Evolutionary conservation across 2,329 filamentous ascomycete genomes (phyloP).

Genomic region (Penicillium sp.): DNA sequence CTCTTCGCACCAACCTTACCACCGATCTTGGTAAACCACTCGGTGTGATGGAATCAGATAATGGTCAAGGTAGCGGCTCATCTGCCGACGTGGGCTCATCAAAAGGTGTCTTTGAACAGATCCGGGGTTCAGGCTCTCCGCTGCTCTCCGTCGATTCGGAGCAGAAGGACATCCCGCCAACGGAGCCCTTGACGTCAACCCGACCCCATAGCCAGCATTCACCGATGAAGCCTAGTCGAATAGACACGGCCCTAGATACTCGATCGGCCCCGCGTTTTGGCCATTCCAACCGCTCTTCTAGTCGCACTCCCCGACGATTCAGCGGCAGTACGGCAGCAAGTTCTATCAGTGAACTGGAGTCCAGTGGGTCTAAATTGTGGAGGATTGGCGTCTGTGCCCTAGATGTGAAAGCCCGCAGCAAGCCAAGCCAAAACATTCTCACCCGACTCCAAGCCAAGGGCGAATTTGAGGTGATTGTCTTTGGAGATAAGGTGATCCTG

Average conservation of each 20-base stretch:
- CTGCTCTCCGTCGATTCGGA: conserved; percentile 10
- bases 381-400: conserved; percentile 91
- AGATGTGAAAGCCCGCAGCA: conserved; percentile 93
- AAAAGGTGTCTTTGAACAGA: conserved; percentile 22
- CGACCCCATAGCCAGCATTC: conserved; percentile 13
- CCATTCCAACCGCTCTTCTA: conserved; percentile 56
- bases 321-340: conserved; percentile 80
- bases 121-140: conserved; percentile 7
- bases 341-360: conserved; percentile 68
- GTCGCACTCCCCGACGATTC: conserved; percentile 70
- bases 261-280: conserved; percentile 37
- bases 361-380: conserved; percentile 48
- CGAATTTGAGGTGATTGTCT: conserved; percentile 95
- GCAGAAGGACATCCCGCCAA: conserved; percentile 10
- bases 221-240: conserved; percentile 15
- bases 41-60: conserved; percentile 22
- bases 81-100: conserved; percentile 41
- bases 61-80: conserved; percentile 24
- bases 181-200: conserved; percentile 7
- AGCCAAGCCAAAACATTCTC: conserved; percentile 93
- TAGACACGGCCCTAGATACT: conserved; percentile 26
- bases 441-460: conserved; percentile 86
- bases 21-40: background rate
- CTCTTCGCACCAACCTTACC: background rate
- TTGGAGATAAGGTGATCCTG: conserved; percentile 97